These are phyloP conservation scores for Penicillium italicum DNA, from an alignment of 2,329 filamentous ascomycete species.

Conservation along the genomic window DNA sequence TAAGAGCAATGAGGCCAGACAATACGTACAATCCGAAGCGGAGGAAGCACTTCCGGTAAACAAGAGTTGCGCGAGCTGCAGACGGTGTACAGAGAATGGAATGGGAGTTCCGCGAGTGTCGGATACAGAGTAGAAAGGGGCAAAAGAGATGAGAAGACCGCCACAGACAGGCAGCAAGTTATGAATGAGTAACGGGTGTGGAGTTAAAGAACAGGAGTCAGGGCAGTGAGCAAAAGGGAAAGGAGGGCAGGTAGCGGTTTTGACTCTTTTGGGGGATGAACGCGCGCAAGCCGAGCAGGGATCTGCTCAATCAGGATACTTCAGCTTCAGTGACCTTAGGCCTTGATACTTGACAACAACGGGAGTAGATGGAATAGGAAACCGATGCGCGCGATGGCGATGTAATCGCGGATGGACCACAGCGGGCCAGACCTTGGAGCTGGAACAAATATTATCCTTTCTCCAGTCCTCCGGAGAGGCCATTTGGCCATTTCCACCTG, in stretches of 20 bases:
- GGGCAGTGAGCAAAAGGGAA: not conserved
- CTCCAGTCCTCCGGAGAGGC: not conserved
- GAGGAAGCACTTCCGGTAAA: constrained; percentile 16
- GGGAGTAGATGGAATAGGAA: not conserved
- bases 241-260: not conserved
- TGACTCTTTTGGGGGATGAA: not conserved
- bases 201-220: not conserved
- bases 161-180: constrained; percentile 2
- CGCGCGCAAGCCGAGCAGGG: not conserved
- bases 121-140: not conserved
- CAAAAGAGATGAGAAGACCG: not conserved
- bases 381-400: not conserved
- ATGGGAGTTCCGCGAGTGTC: not conserved
- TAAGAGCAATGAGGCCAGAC: constrained; percentile 19
- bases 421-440: not conserved
- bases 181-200: not conserved
- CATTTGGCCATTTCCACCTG: constrained; percentile 8
- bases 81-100: constrained; percentile 17
- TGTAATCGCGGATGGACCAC: not conserved
- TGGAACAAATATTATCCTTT: not conserved
- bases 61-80: constrained; percentile 9
- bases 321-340: too few relatives aligned
- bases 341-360: too few relatives aligned
- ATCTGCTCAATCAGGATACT: not conserved
- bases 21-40: constrained; percentile 43